Conservation (phyloP, 2,329 filamentous ascomycete genomes). For the Ophiostoma himal-ulmi region DNA sequence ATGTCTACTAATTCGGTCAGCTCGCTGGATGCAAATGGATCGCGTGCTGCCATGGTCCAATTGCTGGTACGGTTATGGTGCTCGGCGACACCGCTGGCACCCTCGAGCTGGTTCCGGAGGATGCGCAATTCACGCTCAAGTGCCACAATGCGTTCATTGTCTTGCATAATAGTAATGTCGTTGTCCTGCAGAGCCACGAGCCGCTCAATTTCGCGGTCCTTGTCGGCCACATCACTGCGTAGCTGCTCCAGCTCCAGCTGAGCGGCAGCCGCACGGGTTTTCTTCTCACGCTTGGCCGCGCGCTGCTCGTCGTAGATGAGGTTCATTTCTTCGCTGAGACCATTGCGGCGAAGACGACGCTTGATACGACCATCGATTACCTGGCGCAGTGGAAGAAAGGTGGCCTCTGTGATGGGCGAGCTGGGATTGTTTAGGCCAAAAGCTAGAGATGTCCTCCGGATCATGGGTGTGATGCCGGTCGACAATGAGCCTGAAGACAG, state of each 20-base stretch:
- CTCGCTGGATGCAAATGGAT: slow-evolving; percentile 39
- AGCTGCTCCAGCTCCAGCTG: slow-evolving; percentile 47
- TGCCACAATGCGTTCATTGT: slow-evolving; percentile 32
- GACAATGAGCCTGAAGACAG: slow-evolving; percentile 18
- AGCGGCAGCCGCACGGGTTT: slow-evolving; percentile 35
- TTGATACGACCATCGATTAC: slow-evolving; percentile 53
- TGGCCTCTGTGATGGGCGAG: slow-evolving; percentile 36
- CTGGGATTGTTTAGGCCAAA: slow-evolving; percentile 22
- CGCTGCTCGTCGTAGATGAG: slow-evolving; percentile 44
- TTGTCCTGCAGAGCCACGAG: slow-evolving; percentile 39
- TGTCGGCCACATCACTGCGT: slow-evolving; percentile 42
- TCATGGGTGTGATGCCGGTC: slow-evolving; percentile 55
- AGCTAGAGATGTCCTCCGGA: slow-evolving; percentile 48
- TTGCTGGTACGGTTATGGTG: slow-evolving; percentile 32
- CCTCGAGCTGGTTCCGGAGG: slow-evolving; percentile 27
- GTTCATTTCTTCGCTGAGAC: slow-evolving; percentile 55
- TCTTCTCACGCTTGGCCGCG: slow-evolving; percentile 39
- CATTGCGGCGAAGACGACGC: slow-evolving; percentile 50
- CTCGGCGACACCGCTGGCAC: not conserved
- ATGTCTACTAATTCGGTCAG: not conserved
- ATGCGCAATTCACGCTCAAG: slow-evolving; percentile 35
- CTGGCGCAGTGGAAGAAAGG: slow-evolving; percentile 48
- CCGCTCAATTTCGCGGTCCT: slow-evolving; percentile 46
- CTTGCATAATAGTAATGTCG: slow-evolving; percentile 20
- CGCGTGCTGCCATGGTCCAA: slow-evolving; percentile 48